phyloP scores from a whole-genome alignment of 805 yeast species.

The Isabelozyma rhagii region DNA sequence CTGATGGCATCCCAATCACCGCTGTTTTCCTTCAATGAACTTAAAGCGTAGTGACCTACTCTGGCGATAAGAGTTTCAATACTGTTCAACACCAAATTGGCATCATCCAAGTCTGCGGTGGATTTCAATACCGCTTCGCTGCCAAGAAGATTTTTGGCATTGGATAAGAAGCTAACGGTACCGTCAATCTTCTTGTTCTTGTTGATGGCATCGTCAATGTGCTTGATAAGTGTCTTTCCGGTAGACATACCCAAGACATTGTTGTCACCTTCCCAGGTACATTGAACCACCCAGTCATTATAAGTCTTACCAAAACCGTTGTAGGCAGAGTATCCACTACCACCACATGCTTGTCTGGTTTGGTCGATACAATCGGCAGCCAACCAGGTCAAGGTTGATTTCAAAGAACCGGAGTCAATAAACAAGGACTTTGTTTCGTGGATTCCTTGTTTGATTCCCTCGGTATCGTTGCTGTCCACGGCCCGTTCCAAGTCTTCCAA shows the following conservation, averaged over 20 bases:
- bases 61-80: slow-evolving; percentile 39
- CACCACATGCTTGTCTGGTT: slow-evolving; percentile 92
- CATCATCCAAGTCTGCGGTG: slow-evolving; percentile 11
- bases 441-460: slow-evolving; percentile 45
- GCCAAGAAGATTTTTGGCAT: slow-evolving; percentile 21
- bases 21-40: slow-evolving; percentile 27
- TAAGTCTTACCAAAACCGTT: slow-evolving; percentile 87
- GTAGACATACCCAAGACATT: slow-evolving; percentile 79
- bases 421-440: slow-evolving; percentile 71
- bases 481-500: slow-evolving; percentile 54
- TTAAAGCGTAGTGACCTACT: slow-evolving; percentile 27
- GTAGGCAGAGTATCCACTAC: slow-evolving; percentile 94
- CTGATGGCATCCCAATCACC: slow-evolving; percentile 47
- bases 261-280: slow-evolving; percentile 99
- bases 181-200: slow-evolving; percentile 46
- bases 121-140: slow-evolving; percentile 1
- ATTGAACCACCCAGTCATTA: slow-evolving; percentile 95
- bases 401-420: slow-evolving; percentile 81
- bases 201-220: slow-evolving; percentile 33
- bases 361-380: slow-evolving; percentile 79
- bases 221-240: slow-evolving; percentile 72
- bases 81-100: slow-evolving; percentile 14
- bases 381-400: slow-evolving; percentile 88
- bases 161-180: slow-evolving; percentile 42
- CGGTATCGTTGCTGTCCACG: slow-evolving; percentile 47